phyloP scores from a whole-genome alignment of 208 protist genomes.

The Wallacemonas sp. region DNA sequence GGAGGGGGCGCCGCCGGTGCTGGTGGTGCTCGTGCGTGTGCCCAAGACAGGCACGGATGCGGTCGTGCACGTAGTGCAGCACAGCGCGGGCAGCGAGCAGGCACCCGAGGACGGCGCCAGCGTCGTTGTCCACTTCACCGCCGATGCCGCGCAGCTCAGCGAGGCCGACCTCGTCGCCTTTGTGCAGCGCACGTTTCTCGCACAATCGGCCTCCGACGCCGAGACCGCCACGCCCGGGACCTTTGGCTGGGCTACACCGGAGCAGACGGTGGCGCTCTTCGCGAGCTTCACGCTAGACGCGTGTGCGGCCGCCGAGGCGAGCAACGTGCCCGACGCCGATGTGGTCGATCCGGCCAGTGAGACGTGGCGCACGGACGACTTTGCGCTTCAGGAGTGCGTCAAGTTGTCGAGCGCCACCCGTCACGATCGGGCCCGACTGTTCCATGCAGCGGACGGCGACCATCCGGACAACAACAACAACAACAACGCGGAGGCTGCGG shows the following conservation, averaged over 20 bases:
- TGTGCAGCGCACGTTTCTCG: conserved; percentile 35
- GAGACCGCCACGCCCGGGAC: neutral
- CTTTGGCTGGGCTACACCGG: conserved; percentile 16
- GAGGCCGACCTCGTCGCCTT: conserved; percentile 43
- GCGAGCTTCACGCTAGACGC: conserved; percentile 52
- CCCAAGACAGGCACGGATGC: conserved; percentile 11
- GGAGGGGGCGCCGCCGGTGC: conserved; percentile 36
- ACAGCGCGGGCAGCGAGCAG: conserved; percentile 51
- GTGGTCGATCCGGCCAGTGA: conserved; percentile 53
- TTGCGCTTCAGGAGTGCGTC: conserved; percentile 52
- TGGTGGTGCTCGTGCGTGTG: conserved; percentile 42
- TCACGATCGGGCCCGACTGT: conserved; percentile 33
- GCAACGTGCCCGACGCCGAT: neutral
- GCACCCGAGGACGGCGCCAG: conserved; percentile 29
- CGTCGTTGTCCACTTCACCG: conserved; percentile 75
- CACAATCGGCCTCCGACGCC: neutral
- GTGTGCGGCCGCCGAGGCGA: conserved; percentile 19
- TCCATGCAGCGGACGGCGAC: conserved; percentile 13
- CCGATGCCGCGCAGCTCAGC: conserved; percentile 37
- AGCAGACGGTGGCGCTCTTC: conserved; percentile 40
- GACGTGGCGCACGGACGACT: conserved; percentile 61
- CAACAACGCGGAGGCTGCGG: too few species aligned
- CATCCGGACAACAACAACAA: neutral
- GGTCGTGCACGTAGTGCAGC: conserved; percentile 68
- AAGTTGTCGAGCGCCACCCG: conserved; percentile 44